Evolutionary conservation across 331 rosid species (phyloP), one percentile per base, ranked within the genome.

Genomic region (Arachis monticola): DNA sequence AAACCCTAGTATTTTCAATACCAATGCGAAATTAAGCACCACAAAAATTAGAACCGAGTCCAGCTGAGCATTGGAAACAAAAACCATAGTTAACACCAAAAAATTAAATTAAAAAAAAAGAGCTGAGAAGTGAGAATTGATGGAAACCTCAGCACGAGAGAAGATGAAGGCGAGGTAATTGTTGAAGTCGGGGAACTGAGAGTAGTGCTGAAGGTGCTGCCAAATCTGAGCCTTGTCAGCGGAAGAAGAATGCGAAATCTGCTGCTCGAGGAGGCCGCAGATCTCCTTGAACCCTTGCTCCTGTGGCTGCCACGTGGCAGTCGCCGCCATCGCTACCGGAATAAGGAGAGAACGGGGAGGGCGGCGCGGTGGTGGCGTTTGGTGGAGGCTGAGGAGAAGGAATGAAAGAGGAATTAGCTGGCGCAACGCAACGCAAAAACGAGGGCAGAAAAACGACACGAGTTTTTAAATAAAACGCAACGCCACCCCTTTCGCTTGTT

Each of bases 211-310:
- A 57, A 96, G 97, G 14, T 89, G 97, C 62, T 90, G 96, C 99
- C 98, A 96, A 89, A 96, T 96, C 96, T 92, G 98, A 40, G 98
- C 84, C 93, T 92, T 96, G 59, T 92, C 99, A 10, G 91, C 90
- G 38, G 95, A 89, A 50, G 93, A 85, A 48, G 92, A 75, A 64
- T 85, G 92, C 6, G 99, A 92, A 89, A 96, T 96, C 87, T 92
- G 98, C 86, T 96, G 97, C 87, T 96, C 99, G 17, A 96, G 81
- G 75, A 96, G 75, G 11, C 90, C 83, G 47, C 98, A 96, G 99
- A 96, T 96, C 97, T 88, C 98, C 56, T 84, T 85, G 82, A 92
- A 89, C 10, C 99, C 99, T 56, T 92, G 90, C 66, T 96, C 92
- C 62, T 89, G 89, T 3, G 99, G 98, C 57, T 96, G 98, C 99